Percentiles rank a stretch among this genome's conserved stretches.
These are phyloP conservation scores for Zygoascus meyerae DNA, from an alignment of 1,139 yeast genomes.

Conservation along the genomic window DNA sequence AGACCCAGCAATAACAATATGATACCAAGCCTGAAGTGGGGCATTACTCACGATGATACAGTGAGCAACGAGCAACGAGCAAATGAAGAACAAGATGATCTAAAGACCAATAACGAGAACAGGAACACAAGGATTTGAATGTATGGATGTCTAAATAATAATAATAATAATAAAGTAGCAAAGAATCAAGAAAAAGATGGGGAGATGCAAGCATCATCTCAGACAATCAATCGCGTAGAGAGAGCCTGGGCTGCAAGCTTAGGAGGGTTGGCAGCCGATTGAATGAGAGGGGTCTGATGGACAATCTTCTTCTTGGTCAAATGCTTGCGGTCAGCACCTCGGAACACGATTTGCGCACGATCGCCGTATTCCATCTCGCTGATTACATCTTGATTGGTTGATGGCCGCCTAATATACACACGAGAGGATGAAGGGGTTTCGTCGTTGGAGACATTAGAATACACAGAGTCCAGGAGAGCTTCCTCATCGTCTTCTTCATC, in stretches of 20 bases:
- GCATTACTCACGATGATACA: neutral
- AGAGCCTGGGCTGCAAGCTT: too few relatives aligned
- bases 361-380: conserved; percentile 21
- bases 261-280: neutral
- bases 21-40: neutral
- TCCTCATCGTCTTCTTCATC: neutral
- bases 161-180: conserved; percentile 1
- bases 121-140: neutral
- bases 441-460: conserved; percentile 4
- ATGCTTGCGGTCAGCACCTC: conserved; percentile 1
- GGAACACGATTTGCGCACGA: conserved; percentile 11
- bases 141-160: neutral
- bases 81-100: neutral
- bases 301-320: conserved; percentile 2
- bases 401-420: neutral
- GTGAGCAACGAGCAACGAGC: neutral
- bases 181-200: too few relatives aligned
- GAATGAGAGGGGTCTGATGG: conserved; percentile 1
- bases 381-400: conserved; percentile 8
- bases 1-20: too few relatives aligned
- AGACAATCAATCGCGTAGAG: too few relatives aligned
- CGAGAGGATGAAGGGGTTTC: conserved; percentile 7
- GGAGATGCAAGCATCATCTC: too few relatives aligned
- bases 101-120: neutral
- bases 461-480: conserved; percentile 1